phyloP scores from a whole-genome alignment of 768 basidiomycete species.

The Ramaria rubella region DNA sequence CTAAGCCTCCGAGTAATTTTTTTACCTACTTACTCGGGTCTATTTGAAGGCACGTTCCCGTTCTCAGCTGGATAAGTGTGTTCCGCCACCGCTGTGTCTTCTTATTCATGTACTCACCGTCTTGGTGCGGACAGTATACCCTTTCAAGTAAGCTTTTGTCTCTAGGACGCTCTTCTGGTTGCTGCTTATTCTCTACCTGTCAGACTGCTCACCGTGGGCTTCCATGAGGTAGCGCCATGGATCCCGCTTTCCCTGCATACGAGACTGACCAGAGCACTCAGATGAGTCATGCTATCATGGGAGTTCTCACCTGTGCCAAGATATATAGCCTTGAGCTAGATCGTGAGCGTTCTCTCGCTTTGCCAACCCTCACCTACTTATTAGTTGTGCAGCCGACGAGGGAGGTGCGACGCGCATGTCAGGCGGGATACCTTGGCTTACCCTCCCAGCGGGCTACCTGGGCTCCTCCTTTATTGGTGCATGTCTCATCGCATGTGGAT shows the following conservation, averaged over 20 bases:
- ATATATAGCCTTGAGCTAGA: conserved; percentile 84
- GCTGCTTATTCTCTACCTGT: neutral
- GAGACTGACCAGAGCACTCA: conserved; percentile 22
- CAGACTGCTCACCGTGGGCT: conserved; percentile 79
- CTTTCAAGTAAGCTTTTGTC: conserved; percentile 69
- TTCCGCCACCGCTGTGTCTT: conserved; percentile 14
- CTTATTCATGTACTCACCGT: neutral
- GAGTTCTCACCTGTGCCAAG: conserved; percentile 76
- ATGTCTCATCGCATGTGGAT: conserved; percentile 78
- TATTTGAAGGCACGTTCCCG: conserved; percentile 63
- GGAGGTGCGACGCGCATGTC: conserved; percentile 85
- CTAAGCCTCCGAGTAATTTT: no score
- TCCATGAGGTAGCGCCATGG: conserved; percentile 70
- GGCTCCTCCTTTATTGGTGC: conserved; percentile 86
- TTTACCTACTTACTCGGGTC: conserved; percentile 7
- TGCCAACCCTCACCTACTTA: neutral
- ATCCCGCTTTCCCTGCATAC: neutral
- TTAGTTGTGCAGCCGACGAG: conserved; percentile 57
- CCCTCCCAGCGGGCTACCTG: conserved; percentile 80
- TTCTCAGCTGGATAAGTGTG: conserved; percentile 68
- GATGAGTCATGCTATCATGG: conserved; percentile 84
- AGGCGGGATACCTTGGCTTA: conserved; percentile 76
- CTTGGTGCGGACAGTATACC: conserved; percentile 54
- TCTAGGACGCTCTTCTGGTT: neutral
- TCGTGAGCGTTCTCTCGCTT: conserved; percentile 44